These are phyloP conservation scores for Hirsutella minnesotensis DNA, from an alignment of 2,329 filamentous ascomycete genomes.

Conservation along the genomic window DNA sequence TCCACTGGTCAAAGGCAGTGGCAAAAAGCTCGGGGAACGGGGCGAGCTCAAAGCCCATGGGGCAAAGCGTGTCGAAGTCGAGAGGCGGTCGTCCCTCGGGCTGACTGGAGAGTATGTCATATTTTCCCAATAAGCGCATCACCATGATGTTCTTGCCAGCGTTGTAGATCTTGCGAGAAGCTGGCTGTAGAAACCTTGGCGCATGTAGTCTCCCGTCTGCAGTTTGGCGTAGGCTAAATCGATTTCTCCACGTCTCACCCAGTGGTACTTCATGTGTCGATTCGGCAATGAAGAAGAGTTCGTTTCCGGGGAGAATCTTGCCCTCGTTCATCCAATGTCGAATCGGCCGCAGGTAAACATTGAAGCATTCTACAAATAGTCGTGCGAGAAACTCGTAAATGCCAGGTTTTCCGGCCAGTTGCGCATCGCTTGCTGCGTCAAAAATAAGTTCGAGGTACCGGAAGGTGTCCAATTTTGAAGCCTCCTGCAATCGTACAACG, in stretches of 20 bases:
- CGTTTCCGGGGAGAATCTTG: slow-evolving; percentile 50
- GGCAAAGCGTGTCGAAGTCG: slow-evolving; percentile 46
- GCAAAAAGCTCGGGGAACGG: slow-evolving; percentile 69
- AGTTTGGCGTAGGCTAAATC: slow-evolving; percentile 55
- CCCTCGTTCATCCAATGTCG: slow-evolving; percentile 77
- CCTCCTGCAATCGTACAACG: slow-evolving; percentile 42
- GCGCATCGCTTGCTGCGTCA: slow-evolving; percentile 54
- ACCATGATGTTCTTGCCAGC: slow-evolving; percentile 83
- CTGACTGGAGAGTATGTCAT: slow-evolving; percentile 21
- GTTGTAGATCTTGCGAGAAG: slow-evolving; percentile 64
- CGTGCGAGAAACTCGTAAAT: slow-evolving; percentile 52
- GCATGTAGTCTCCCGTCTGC: slow-evolving; percentile 50
- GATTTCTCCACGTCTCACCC: slow-evolving; percentile 62
- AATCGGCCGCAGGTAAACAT: slow-evolving; percentile 71
- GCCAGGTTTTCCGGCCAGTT: slow-evolving; percentile 52
- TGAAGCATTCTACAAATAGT: slow-evolving; percentile 72
- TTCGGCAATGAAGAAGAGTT: slow-evolving; percentile 64
- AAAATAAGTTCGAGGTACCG: slow-evolving; percentile 71
- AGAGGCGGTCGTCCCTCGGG: slow-evolving; percentile 31
- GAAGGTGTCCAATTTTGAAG: slow-evolving; percentile 44
- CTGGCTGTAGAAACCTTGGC: slow-evolving; percentile 62
- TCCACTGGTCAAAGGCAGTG: slow-evolving; percentile 61
- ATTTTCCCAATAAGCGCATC: slow-evolving; percentile 56
- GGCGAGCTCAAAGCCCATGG: slow-evolving; percentile 33
- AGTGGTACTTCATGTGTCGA: slow-evolving; percentile 42